Percentiles rank a stretch among this genome's conserved stretches.
Conservation (phyloP, 2,329 filamentous ascomycete genomes). For the Pseudopithomyces chartarum region DNA sequence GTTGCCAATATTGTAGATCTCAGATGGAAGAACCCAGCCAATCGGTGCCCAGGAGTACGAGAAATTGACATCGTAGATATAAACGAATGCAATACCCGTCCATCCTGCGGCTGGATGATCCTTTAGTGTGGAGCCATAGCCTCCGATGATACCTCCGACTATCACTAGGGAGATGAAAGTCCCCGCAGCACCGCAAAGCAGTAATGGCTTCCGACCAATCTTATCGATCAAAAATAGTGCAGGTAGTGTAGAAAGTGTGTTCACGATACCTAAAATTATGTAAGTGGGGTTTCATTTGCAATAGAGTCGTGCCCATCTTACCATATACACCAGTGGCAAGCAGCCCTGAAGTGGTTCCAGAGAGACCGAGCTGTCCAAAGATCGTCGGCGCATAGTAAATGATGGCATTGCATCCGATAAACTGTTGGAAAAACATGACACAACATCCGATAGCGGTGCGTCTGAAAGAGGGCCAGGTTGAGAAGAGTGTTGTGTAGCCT, state of each 20-base stretch:
- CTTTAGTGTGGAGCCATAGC: too few relatives aligned
- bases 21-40: constrained; percentile 43
- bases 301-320: too few relatives aligned
- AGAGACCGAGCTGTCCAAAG: constrained; percentile 39
- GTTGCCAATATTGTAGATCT: constrained; percentile 12
- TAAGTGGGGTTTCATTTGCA: too few relatives aligned
- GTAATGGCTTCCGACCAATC: constrained; percentile 14
- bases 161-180: constrained; percentile 17
- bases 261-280: constrained; percentile 10
- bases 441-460: constrained; percentile 65
- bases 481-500: neutral
- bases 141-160: too few relatives aligned
- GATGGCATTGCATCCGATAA: constrained; percentile 47
- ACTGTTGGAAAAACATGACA: constrained; percentile 51
- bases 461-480: neutral
- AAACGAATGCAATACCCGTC: constrained; percentile 9
- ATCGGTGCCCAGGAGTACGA: constrained; percentile 35
- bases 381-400: constrained; percentile 66
- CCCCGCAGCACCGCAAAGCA: constrained; percentile 11
- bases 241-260: neutral
- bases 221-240: constrained; percentile 10
- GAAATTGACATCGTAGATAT: constrained; percentile 5
- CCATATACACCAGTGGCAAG: constrained; percentile 73
- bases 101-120: constrained; percentile 4
- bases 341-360: constrained; percentile 55